Percentiles rank a stretch among this genome's conserved stretches.
Evolutionary conservation across 805 yeast species (phyloP).

Genomic region (Zygoascus biomembranicola): DNA sequence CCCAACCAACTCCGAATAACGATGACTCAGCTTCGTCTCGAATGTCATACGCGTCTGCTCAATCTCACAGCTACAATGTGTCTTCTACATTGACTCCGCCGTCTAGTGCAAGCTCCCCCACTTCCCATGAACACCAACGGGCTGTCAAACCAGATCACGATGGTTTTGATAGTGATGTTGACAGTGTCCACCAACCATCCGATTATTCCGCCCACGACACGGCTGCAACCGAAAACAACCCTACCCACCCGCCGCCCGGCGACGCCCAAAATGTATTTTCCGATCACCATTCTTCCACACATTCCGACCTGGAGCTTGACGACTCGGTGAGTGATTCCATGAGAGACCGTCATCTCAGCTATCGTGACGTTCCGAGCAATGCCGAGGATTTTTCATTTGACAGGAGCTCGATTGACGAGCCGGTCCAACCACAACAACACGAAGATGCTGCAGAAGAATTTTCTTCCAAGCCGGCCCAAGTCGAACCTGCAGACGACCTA

Average conservation of each 20-base stretch:
- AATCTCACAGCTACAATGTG: not conserved
- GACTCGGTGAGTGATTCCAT: not conserved
- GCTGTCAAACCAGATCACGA: not conserved
- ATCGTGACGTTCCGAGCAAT: not conserved
- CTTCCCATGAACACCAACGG: not conserved
- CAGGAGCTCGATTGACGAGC: not conserved
- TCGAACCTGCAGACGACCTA: conserved; percentile 4
- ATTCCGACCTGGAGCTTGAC: not conserved
- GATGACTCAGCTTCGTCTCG: not conserved
- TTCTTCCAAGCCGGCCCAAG: not conserved
- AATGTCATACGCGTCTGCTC: not conserved
- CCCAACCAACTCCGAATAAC: not conserved
- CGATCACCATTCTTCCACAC: not conserved
- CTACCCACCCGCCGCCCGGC: not conserved
- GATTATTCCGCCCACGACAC: not conserved
- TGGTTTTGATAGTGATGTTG: not conserved
- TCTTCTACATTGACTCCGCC: not conserved
- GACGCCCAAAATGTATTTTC: not conserved
- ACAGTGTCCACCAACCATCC: not conserved
- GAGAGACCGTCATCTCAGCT: not conserved
- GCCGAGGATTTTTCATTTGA: conserved; percentile 6
- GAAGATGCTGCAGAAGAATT: not conserved
- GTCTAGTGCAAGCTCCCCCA: not conserved
- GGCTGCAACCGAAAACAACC: not conserved
- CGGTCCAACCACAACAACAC: not conserved